phyloP scores from a whole-genome alignment of 768 basidiomycete species.

The Xerocomus brunneocitrinus region DNA sequence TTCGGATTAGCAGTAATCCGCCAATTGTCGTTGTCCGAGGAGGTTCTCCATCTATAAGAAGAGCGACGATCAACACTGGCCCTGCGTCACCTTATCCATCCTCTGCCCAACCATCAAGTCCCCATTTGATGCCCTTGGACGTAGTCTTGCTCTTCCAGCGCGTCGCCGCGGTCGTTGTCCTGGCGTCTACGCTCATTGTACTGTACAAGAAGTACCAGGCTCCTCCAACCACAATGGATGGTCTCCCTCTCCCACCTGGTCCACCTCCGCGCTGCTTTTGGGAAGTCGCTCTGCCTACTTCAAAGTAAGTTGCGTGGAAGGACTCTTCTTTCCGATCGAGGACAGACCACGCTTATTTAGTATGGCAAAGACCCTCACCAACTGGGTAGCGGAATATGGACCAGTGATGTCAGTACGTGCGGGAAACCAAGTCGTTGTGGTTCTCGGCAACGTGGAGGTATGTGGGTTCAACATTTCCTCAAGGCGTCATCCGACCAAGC shows the following conservation, averaged over 20 bases:
- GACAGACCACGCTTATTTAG: not conserved
- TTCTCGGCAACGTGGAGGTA: constrained; percentile 3
- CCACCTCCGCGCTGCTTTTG: constrained; percentile 16
- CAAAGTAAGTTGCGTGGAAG: not conserved
- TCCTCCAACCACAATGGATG: not conserved
- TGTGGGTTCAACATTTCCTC: not conserved
- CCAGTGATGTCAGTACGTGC: constrained; percentile 26
- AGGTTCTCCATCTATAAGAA: not conserved
- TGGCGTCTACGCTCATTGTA: not conserved
- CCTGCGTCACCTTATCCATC: not conserved
- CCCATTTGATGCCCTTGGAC: not conserved
- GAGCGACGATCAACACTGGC: not conserved
- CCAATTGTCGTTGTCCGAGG: not conserved
- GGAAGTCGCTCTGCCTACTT: constrained; percentile 10
- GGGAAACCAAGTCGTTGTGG: not conserved
- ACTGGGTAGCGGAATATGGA: not conserved
- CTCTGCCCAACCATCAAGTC: not conserved
- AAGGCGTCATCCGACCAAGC: not conserved
- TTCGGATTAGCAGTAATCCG: not conserved
- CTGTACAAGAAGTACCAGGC: constrained; percentile 4
- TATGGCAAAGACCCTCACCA: constrained; percentile 2
- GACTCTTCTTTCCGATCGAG: not conserved
- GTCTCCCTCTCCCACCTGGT: constrained; percentile 16
- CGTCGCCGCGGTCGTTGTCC: not conserved
- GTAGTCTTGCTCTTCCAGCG: not conserved